Conservation (phyloP, 257 asterid species). For the Lantana camara region DNA sequence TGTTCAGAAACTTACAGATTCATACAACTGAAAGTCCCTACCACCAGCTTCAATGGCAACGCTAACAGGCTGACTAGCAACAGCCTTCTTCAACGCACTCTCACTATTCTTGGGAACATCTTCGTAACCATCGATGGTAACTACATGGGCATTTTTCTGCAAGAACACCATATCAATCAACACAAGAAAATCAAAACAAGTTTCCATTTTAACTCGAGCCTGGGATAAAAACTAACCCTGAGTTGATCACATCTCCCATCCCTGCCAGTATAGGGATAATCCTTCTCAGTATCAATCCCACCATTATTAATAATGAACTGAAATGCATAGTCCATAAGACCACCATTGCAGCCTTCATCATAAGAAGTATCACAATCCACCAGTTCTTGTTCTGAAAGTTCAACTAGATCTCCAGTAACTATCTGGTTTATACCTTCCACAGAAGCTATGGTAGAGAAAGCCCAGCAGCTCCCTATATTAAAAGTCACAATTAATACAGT, state of each 20-base stretch:
- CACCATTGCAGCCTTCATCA: constrained; percentile 63
- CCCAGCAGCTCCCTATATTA: constrained; percentile 71
- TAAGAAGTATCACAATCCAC: constrained; percentile 55
- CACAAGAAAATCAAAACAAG: neutral
- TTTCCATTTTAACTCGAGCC: neutral
- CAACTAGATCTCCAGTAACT: constrained; percentile 44
- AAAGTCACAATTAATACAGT: neutral
- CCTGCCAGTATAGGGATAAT: constrained; percentile 55
- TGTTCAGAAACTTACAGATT: constrained; percentile 37
- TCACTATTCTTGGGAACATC: constrained; percentile 51
- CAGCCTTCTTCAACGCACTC: constrained; percentile 56
- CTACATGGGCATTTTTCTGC: constrained; percentile 74
- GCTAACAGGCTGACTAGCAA: constrained; percentile 53
- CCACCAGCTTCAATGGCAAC: constrained; percentile 79
- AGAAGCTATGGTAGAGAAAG: constrained; percentile 58
- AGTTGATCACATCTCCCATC: constrained; percentile 50
- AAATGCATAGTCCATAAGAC: constrained; percentile 70
- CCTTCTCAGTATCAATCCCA: constrained; percentile 58
- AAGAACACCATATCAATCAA: constrained; percentile 6
- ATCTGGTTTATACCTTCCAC: constrained; percentile 61
- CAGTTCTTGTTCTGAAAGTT: constrained; percentile 70
- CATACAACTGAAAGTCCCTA: constrained; percentile 64
- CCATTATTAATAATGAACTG: constrained; percentile 59
- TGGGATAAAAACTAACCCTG: constrained; percentile 40
- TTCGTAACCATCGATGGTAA: constrained; percentile 59